phyloP scores from a whole-genome alignment of 306 rosid species.

The Begonia loranthoides region DNA sequence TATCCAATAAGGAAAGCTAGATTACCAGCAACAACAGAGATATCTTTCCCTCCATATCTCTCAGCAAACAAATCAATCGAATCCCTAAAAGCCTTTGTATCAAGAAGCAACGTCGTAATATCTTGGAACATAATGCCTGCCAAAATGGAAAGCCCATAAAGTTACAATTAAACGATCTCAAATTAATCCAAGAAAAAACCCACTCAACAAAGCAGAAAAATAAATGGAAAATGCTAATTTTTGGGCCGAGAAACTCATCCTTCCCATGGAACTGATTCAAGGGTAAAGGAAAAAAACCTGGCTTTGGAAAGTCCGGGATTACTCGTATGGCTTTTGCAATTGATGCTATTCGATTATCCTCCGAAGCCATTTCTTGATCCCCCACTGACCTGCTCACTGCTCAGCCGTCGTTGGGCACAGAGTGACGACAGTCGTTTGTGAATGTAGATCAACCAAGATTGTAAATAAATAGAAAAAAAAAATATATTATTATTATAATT shows the following conservation, averaged over 20 bases:
- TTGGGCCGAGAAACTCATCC: constrained; percentile 3
- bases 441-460: background rate
- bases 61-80: constrained; percentile 90
- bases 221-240: background rate
- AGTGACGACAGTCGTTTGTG: constrained; percentile 3
- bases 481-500: background rate
- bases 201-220: background rate
- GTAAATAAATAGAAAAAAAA: background rate
- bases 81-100: constrained; percentile 77
- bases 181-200: background rate
- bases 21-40: constrained; percentile 92
- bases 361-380: constrained; percentile 46
- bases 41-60: constrained; percentile 67
- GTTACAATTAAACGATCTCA: background rate
- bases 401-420: constrained; percentile 11
- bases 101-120: constrained; percentile 87
- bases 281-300: constrained; percentile 28
- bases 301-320: constrained; percentile 88
- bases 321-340: constrained; percentile 75
- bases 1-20: constrained; percentile 2
- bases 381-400: constrained; percentile 25
- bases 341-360: constrained; percentile 50
- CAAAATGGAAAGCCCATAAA: constrained; percentile 2
- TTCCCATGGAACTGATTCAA: background rate
- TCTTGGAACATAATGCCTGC: constrained; percentile 94